Conservation (phyloP, 352 stramenopile species). For the Pythium phragmitis region DNA sequence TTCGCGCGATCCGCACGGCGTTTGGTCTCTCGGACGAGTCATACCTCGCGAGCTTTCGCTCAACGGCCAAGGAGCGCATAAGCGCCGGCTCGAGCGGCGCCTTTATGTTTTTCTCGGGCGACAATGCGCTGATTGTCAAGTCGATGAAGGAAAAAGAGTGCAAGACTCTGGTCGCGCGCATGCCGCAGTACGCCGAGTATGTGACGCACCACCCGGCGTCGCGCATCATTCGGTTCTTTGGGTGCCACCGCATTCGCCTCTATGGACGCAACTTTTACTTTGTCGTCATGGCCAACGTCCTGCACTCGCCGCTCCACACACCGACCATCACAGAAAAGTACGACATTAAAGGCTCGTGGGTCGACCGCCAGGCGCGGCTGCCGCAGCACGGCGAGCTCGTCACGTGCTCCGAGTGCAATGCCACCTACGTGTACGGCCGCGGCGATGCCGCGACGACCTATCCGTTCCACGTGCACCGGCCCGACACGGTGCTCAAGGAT, state of each 20-base stretch:
- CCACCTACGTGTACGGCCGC: slow-evolving; percentile 44
- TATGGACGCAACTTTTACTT: slow-evolving; percentile 85
- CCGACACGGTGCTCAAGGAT: slow-evolving; percentile 73
- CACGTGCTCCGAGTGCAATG: slow-evolving; percentile 68
- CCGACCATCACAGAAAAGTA: slow-evolving; percentile 70
- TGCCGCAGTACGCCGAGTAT: slow-evolving; percentile 65
- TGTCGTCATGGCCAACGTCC: slow-evolving; percentile 77
- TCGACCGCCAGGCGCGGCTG: slow-evolving; percentile 52
- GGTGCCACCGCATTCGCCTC: slow-evolving; percentile 75
- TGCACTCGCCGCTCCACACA: slow-evolving; percentile 58
- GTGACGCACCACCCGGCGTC: slow-evolving; percentile 56
- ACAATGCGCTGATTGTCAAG: slow-evolving; percentile 90
- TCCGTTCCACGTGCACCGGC: slow-evolving; percentile 51
- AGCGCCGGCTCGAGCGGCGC: slow-evolving; percentile 80
- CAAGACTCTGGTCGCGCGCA: slow-evolving; percentile 66
- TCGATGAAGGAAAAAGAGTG: slow-evolving; percentile 79
- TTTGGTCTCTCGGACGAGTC: slow-evolving; percentile 68
- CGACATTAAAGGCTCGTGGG: slow-evolving; percentile 76
- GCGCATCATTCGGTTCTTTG: slow-evolving; percentile 85
- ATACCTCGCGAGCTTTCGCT: slow-evolving; percentile 71
- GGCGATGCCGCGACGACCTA: slow-evolving; percentile 31
- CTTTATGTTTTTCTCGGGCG: slow-evolving; percentile 92
- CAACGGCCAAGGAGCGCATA: slow-evolving; percentile 76
- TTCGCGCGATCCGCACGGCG: slow-evolving; percentile 53
- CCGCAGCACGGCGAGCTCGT: slow-evolving; percentile 53